phyloP scores from a whole-genome alignment of 2,329 filamentous ascomycete species.

The Hypoxylon sp. region DNA sequence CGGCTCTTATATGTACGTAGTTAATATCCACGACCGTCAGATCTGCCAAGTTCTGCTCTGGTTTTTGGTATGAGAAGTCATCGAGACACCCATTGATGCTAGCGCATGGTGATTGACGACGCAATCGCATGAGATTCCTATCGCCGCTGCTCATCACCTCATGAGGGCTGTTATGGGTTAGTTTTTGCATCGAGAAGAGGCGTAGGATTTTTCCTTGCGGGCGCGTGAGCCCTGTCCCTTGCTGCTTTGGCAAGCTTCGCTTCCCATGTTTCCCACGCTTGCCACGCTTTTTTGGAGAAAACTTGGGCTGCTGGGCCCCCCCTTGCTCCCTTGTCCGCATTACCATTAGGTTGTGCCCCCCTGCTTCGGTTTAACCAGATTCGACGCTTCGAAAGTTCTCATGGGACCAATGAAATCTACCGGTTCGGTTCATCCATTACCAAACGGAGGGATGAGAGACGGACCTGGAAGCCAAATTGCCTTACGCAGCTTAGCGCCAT shows the following conservation, averaged over 20 bases:
- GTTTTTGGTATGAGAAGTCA: neutral
- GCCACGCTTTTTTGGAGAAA: conserved; percentile 40
- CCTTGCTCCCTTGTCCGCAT: conserved; percentile 48
- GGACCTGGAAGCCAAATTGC: conserved; percentile 42
- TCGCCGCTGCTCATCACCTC: conserved; percentile 2
- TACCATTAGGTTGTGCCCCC: conserved; percentile 46
- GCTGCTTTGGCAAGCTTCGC: conserved; percentile 42
- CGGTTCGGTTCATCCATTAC: conserved; percentile 45
- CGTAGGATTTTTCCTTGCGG: conserved; percentile 29
- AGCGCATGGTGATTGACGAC: conserved; percentile 3
- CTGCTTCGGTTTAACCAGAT: conserved; percentile 47
- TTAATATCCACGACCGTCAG: conserved; percentile 21
- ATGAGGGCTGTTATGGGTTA: neutral
- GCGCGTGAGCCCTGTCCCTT: conserved; percentile 44
- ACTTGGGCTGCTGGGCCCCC: conserved; percentile 21
- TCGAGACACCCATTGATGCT: conserved; percentile 11
- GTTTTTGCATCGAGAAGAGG: conserved; percentile 21
- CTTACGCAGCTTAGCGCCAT: conserved; percentile 39
- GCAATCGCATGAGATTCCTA: conserved; percentile 19
- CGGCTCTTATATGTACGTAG: conserved; percentile 21
- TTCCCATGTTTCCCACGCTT: conserved; percentile 42
- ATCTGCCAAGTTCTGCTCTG: conserved; percentile 1
- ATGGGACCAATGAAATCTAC: conserved; percentile 50
- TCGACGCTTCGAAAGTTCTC: conserved; percentile 40
- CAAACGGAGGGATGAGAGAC: conserved; percentile 48